A percentile compares a stretch with the other conserved stretches of the same genome.
Evolutionary conservation across 495 filamentous ascomycete genomes (phyloP).

Genomic region (Penicillium nucicola): DNA sequence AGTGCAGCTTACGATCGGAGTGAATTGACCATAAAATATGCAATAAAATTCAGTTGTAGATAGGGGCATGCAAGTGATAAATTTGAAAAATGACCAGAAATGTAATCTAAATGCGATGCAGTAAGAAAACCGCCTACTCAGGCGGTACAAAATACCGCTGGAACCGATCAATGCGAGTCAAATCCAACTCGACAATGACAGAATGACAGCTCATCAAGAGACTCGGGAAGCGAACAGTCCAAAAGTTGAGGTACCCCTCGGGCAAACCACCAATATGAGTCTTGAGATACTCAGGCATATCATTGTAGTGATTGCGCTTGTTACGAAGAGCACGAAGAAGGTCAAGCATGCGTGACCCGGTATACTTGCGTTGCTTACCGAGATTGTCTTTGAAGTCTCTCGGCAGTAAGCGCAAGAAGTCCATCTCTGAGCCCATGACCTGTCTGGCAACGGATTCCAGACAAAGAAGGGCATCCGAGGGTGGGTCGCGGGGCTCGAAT

Average conservation of each 20-base stretch:
- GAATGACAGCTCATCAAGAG: slow-evolving; percentile 78
- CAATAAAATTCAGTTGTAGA: too few relatives aligned
- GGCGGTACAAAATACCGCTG: slow-evolving; percentile 61
- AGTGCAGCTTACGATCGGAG: too few relatives aligned
- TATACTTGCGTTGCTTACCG: slow-evolving; percentile 95
- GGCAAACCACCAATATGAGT: slow-evolving; percentile 73
- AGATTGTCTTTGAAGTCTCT: slow-evolving; percentile 79
- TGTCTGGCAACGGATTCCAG: slow-evolving; percentile 56
- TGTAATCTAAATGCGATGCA: too few relatives aligned
- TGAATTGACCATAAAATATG: too few relatives aligned
- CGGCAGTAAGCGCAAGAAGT: slow-evolving; percentile 77
- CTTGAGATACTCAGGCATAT: slow-evolving; percentile 79
- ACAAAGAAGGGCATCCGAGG: slow-evolving; percentile 59
- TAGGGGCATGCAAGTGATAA: too few relatives aligned
- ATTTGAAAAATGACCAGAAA: too few relatives aligned
- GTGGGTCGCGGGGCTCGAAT: slow-evolving; percentile 78
- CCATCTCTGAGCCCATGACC: slow-evolving; percentile 56
- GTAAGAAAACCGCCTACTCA: slow-evolving; percentile 9
- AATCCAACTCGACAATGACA: slow-evolving; percentile 61
- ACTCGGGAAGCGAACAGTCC: slow-evolving; percentile 77
- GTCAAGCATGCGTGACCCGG: slow-evolving; percentile 76
- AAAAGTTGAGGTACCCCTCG: slow-evolving; percentile 83
- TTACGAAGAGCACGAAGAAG: slow-evolving; percentile 88
- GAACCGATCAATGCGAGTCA: slow-evolving; percentile 70
- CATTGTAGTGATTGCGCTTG: slow-evolving; percentile 92